Evolutionary conservation across 169 alveolate genomes (phyloP).

Genomic region (Cryptosporidium sp.): DNA sequence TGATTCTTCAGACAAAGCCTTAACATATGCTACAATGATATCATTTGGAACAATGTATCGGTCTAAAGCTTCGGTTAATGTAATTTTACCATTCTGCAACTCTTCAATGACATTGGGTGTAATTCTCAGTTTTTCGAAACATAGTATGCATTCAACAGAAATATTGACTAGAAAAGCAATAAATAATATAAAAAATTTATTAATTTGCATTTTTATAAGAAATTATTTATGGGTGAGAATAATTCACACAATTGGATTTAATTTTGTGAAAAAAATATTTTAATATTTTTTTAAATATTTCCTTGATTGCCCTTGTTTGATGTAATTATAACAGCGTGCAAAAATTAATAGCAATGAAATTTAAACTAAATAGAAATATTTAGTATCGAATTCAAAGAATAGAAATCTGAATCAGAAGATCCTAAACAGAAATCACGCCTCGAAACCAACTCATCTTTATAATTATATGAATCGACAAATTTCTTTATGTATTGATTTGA

Average conservation of each 20-base stretch:
- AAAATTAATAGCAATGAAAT: background rate
- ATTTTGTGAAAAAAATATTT: background rate
- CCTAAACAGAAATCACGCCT: background rate
- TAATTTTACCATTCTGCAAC: conserved; percentile 53
- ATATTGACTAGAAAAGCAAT: background rate
- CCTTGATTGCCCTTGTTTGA: background rate
- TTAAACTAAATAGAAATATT: conserved; percentile 13
- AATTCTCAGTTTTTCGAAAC: conserved; percentile 44
- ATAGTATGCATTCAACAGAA: background rate
- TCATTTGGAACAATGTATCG: conserved; percentile 57
- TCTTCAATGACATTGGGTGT: conserved; percentile 48
- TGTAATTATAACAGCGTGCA: background rate
- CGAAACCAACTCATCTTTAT: background rate
- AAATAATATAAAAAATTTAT: background rate
- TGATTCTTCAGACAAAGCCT: conserved; percentile 42
- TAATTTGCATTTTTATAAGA: background rate
- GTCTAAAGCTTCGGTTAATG: conserved; percentile 65
- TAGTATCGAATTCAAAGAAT: conserved; percentile 2
- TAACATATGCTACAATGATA: conserved; percentile 54
- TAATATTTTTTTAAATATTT: too few relatives aligned
- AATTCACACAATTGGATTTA: background rate
- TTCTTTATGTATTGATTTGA: conserved; percentile 5
- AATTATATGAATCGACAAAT: conserved; percentile 5
- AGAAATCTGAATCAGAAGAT: background rate
- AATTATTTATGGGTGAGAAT: conserved; percentile 2